Conservation (phyloP, 2,329 filamentous ascomycete genomes). For the Aplosporella prunicola region DNA sequence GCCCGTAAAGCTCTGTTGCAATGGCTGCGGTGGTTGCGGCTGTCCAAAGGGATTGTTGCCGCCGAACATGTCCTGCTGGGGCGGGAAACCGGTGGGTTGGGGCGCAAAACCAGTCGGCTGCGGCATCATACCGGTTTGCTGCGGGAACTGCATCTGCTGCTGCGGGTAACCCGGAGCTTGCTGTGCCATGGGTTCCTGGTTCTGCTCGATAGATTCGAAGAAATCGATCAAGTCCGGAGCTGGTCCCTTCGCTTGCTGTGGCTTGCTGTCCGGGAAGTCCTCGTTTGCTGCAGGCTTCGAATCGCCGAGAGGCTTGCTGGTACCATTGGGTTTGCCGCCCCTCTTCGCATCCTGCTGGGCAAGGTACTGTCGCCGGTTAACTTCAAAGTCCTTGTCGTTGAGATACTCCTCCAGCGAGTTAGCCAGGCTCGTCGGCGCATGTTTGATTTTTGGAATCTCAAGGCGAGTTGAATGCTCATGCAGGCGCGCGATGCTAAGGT, state of each 20-base stretch:
- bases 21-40: constrained; percentile 25
- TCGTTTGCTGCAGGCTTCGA: constrained; percentile 17
- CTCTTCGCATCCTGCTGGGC: constrained; percentile 72
- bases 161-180: constrained; percentile 18
- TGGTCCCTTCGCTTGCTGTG: constrained; percentile 46
- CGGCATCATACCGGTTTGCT: constrained; percentile 14
- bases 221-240: constrained; percentile 83
- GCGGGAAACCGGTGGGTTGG: constrained; percentile 14
- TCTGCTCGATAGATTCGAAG: constrained; percentile 80
- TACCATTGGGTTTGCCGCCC: constrained; percentile 33
- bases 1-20: constrained; percentile 57
- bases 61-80: constrained; percentile 12
- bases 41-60: constrained; percentile 33
- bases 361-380: constrained; percentile 84
- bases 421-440: constrained; percentile 85
- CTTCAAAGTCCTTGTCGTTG: constrained; percentile 88
- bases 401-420: constrained; percentile 90
- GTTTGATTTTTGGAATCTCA: constrained; percentile 93
- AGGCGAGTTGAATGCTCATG: constrained; percentile 88
- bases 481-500: constrained; percentile 74
- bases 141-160: constrained; percentile 19
- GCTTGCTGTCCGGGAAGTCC: constrained; percentile 26
- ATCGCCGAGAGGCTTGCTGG: constrained; percentile 29
- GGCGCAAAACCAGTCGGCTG: constrained; percentile 11
- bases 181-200: constrained; percentile 55